phyloP scores from a whole-genome alignment of 2,329 filamentous ascomycete species.

The Dothistroma pini region DNA sequence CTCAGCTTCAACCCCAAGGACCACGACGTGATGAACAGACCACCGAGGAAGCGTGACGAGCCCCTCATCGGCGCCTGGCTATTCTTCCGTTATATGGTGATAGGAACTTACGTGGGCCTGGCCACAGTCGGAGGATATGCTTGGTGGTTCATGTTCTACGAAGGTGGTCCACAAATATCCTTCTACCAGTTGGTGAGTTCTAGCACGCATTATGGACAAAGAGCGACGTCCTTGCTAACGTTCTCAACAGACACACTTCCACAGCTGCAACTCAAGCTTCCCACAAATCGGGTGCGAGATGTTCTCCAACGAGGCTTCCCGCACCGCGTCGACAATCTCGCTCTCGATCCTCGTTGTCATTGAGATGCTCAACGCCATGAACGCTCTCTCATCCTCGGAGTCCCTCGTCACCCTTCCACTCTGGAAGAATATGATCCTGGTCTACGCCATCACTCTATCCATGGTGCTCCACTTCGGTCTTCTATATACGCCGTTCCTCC shows the following conservation, averaged over 20 bases:
- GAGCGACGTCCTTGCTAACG: not conserved
- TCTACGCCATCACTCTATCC: conserved; percentile 87
- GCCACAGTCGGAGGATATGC: conserved; percentile 96
- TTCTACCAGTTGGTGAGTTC: conserved; percentile 72
- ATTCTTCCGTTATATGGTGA: conserved; percentile 95
- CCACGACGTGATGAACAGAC: conserved; percentile 93
- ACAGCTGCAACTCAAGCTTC: conserved; percentile 82
- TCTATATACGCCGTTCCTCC: conserved; percentile 85
- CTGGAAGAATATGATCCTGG: conserved; percentile 99
- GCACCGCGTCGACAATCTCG: conserved; percentile 88
- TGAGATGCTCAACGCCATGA: conserved; percentile 99
- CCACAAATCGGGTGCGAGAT: conserved; percentile 88
- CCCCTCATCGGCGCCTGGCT: conserved; percentile 90
- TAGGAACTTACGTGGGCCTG: conserved; percentile 89
- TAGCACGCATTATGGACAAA: conserved; percentile 11
- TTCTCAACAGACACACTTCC: conserved; percentile 67
- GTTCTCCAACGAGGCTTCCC: conserved; percentile 81
- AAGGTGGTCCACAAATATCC: conserved; percentile 81
- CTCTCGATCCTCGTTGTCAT: conserved; percentile 91
- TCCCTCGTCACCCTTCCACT: conserved; percentile 87
- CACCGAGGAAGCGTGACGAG: conserved; percentile 88
- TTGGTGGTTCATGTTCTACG: conserved; percentile 99
- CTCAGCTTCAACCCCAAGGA: conserved; percentile 98
- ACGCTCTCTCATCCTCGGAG: conserved; percentile 92
- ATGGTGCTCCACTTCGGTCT: conserved; percentile 95